Evolutionary conservation across 2,329 filamentous ascomycete genomes (phyloP).

Genomic region (Ophiostoma angusticollis): DNA sequence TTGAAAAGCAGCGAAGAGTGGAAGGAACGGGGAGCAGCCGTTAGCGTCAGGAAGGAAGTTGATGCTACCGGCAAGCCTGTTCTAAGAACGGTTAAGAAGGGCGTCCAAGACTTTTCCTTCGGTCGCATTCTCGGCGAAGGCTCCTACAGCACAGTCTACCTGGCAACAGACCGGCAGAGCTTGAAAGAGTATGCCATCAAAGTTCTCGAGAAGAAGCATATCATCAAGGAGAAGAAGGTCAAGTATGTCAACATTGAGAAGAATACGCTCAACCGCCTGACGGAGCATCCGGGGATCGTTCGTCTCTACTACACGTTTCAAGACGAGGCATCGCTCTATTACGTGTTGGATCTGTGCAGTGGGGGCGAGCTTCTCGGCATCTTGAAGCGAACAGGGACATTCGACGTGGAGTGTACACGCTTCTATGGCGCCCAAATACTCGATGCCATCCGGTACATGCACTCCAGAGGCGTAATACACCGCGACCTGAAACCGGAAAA

Average conservation of each 20-base stretch:
- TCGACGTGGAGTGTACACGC: conserved; percentile 84
- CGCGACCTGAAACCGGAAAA: conserved; percentile 96
- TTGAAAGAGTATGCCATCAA: conserved; percentile 97
- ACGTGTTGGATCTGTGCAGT: conserved; percentile 85
- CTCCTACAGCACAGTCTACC: conserved; percentile 91
- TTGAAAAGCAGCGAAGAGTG: conserved; percentile 71
- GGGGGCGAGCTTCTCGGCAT: conserved; percentile 87
- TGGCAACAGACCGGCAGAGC: conserved; percentile 86
- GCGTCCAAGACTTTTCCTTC: conserved; percentile 93
- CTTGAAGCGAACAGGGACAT: conserved; percentile 85
- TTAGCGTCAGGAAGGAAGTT: conserved; percentile 67
- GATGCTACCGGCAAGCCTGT: conserved; percentile 76
- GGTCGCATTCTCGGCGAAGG: conserved; percentile 84
- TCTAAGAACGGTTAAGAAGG: conserved; percentile 82
- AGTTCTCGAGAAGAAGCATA: conserved; percentile 94
- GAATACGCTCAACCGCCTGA: conserved; percentile 89
- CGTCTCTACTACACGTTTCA: conserved; percentile 98
- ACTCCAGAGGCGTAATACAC: conserved; percentile 88
- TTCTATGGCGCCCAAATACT: conserved; percentile 96
- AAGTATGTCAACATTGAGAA: conserved; percentile 99
- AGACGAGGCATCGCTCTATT: conserved; percentile 90
- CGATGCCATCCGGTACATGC: conserved; percentile 96
- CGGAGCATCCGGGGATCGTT: conserved; percentile 92
- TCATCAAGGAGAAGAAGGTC: conserved; percentile 99
- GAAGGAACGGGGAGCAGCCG: conserved; percentile 89